Evolutionary conservation across 805 yeast species (phyloP).

Genomic region (Aciculoconidium aculeatum): DNA sequence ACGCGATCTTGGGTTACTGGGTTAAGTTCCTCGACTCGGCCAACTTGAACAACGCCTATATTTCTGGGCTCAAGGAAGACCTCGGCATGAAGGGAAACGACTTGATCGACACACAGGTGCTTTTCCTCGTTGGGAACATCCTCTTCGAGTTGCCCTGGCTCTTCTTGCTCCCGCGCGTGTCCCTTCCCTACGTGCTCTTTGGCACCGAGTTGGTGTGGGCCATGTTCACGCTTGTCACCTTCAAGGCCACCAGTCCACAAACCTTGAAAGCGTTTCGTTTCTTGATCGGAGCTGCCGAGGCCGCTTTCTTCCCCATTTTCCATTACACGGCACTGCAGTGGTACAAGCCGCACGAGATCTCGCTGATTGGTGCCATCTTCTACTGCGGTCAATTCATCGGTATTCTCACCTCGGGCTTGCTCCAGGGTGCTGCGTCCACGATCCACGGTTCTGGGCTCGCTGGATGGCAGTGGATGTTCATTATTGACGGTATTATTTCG

Average conservation of each 20-base stretch:
- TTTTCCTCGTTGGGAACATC: conserved; percentile 17
- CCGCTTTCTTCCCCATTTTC: conserved; percentile 20
- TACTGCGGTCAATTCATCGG: conserved; percentile 28
- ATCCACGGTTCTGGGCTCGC: background rate
- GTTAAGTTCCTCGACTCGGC: conserved; percentile 19
- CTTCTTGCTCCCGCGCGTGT: conserved; percentile 15
- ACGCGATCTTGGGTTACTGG: conserved; percentile 20
- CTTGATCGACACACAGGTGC: conserved; percentile 17
- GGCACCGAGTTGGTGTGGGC: conserved; percentile 17
- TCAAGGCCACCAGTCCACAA: conserved; percentile 10
- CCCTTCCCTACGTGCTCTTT: conserved; percentile 17
- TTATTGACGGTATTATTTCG: conserved; percentile 19
- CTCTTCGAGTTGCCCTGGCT: conserved; percentile 18
- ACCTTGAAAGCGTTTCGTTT: conserved; percentile 17
- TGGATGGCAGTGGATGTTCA: conserved; percentile 21
- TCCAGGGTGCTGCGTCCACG: conserved; percentile 15
- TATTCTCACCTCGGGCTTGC: conserved; percentile 21
- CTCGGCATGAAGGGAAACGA: conserved; percentile 18
- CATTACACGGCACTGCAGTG: conserved; percentile 22
- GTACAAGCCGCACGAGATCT: conserved; percentile 20
- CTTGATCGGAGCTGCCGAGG: conserved; percentile 19
- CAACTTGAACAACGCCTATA: conserved; percentile 19
- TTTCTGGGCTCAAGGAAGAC: conserved; percentile 14
- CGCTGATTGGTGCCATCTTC: conserved; percentile 19
- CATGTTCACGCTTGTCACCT: conserved; percentile 13